A percentile compares a stretch with the other conserved stretches of the same genome.
These are phyloP conservation scores for Pseudonitzschia pungens DNA, from an alignment of 108 stramenopile species.

Conservation along the genomic window DNA sequence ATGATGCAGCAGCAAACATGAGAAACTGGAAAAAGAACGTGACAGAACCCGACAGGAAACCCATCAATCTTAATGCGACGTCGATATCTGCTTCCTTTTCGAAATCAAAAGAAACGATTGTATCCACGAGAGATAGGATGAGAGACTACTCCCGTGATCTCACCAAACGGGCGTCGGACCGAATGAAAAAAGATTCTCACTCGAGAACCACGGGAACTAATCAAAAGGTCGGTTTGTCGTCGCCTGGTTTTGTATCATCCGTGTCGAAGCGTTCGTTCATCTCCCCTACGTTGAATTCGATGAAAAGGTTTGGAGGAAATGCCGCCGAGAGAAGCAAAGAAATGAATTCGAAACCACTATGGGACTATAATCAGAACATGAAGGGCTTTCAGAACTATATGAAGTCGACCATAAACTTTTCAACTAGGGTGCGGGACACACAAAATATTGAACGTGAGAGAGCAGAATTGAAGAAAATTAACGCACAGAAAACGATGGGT, in stretches of 20 bases:
- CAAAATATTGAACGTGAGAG: neutral
- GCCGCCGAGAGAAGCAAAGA: neutral
- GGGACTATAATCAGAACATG: neutral
- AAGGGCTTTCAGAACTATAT: neutral
- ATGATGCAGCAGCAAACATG: neutral
- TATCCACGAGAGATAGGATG: neutral
- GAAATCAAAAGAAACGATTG: neutral
- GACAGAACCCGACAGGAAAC: neutral
- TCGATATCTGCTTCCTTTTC: slow-evolving; percentile 4
- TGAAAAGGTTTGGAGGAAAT: slow-evolving; percentile 8
- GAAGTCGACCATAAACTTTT: slow-evolving; percentile 2
- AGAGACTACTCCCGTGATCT: slow-evolving; percentile 4
- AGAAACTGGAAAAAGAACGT: neutral
- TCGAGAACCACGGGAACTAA: neutral
- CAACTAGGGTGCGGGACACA: neutral
- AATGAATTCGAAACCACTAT: neutral
- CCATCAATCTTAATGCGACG: neutral
- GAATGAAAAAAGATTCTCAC: neutral
- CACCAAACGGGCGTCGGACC: neutral
- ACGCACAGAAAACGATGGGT: neutral
- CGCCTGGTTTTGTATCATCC: neutral
- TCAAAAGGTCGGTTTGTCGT: neutral
- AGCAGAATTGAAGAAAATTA: neutral
- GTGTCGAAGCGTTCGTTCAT: neutral
- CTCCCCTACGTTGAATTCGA: neutral